Conservation (phyloP, 2,329 filamentous ascomycete species). For the Trichoderma simmonsii region DNA sequence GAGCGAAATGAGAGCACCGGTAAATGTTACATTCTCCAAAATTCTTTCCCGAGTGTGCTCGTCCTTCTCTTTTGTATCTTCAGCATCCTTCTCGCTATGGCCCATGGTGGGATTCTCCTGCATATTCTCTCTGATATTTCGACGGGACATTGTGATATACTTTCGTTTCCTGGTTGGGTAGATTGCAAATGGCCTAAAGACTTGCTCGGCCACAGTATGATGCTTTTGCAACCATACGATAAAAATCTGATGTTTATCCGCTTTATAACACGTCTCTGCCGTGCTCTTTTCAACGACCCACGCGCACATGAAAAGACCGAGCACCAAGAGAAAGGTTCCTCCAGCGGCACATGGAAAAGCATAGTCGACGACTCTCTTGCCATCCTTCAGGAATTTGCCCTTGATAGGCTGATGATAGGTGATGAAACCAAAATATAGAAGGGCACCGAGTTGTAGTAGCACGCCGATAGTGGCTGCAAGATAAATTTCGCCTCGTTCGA, state of each 20-base stretch:
- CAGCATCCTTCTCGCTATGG: neutral
- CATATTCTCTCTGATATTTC: neutral
- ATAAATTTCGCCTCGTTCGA: neutral
- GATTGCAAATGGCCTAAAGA: neutral
- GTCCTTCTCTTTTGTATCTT: neutral
- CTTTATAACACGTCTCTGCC: constrained; percentile 23
- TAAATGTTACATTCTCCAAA: neutral
- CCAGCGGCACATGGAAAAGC: constrained; percentile 27
- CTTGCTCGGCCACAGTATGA: neutral
- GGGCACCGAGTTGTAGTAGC: neutral
- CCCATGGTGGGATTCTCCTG: neutral
- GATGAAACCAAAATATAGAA: neutral
- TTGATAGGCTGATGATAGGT: neutral
- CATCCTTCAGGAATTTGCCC: neutral
- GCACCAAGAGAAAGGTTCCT: constrained; percentile 29
- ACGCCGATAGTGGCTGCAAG: neutral
- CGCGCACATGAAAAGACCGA: constrained; percentile 31
- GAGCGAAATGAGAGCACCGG: constrained; percentile 22
- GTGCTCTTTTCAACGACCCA: constrained; percentile 34
- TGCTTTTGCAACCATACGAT: constrained; percentile 31
- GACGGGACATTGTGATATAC: neutral
- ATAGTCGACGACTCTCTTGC: constrained; percentile 13
- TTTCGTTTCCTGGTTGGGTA: neutral
- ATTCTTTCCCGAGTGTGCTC: neutral
- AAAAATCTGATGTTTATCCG: neutral